These are phyloP conservation scores for Fusarium caatingaense DNA, from an alignment of 2,329 filamentous ascomycete genomes.

Conservation along the genomic window DNA sequence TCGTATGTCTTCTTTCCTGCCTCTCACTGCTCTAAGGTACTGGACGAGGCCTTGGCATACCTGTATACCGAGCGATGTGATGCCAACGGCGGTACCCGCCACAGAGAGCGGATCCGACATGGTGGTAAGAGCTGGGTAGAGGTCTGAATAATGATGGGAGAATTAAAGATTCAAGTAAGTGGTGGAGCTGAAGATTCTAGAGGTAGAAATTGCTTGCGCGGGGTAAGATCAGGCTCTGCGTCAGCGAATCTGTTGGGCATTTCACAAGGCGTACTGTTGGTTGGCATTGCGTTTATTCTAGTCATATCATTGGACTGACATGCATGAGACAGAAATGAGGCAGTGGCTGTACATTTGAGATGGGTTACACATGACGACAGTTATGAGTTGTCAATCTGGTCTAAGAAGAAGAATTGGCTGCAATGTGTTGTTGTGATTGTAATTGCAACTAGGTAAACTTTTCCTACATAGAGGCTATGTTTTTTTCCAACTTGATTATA, in stretches of 20 bases:
- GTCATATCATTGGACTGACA: neutral
- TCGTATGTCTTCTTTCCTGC: neutral
- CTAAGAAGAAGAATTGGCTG: fast-evolving
- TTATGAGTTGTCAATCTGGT: neutral
- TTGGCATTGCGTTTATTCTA: neutral
- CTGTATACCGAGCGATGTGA: conserved; percentile 12
- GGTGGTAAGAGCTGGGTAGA: fast-evolving
- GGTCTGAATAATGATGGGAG: too few species aligned
- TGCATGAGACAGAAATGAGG: neutral
- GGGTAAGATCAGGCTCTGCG: neutral
- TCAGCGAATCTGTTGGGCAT: fast-evolving
- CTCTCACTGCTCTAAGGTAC: neutral
- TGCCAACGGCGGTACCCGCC: neutral
- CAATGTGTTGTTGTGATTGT: fast-evolving
- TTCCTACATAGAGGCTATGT: too few species aligned
- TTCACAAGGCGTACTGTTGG: neutral
- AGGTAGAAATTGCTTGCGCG: neutral
- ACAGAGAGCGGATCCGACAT: conserved; percentile 10
- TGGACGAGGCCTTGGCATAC: conserved; percentile 3
- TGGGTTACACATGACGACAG: neutral
- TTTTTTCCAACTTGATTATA: too few species aligned
- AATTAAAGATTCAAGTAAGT: too few species aligned
- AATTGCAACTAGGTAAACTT: neutral
- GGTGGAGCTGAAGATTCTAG: too few species aligned
- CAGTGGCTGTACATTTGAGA: neutral